Evolutionary conservation across 2,329 filamentous ascomycete genomes (phyloP), one percentile per base, ranked within the genome.

Genomic region (Epichloe sp.): DNA sequence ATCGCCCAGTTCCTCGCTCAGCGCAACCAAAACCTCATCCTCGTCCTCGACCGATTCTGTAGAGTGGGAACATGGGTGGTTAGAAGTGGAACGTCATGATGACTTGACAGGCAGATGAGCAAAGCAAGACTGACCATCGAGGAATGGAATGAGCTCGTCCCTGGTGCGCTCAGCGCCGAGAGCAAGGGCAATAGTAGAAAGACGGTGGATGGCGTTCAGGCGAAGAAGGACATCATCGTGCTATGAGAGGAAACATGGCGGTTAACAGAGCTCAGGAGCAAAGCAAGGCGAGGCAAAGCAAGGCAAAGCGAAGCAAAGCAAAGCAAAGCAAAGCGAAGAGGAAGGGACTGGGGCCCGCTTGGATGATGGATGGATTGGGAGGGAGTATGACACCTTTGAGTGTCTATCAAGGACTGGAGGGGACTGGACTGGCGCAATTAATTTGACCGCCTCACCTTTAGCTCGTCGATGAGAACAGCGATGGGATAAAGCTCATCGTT

Each of bases 401-500:
- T n/a, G 38, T 42, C 40, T 44, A 44, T 37, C 41, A 46, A 37
- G 44, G 34, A 43, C 19, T 12, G 26, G 8, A 31, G 1, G 4
- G 45, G 36, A 47, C 15, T 14, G 34, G 50, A 4, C 38, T 46
- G 37, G 35, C 23, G 46, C 35, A 31, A 35, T 8, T 11, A 35
- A 35, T 55, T 55, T 57, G 37, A 37, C 36, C 36, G 59, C 64
- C 71, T 63, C 80, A 95, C 90, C 88, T 96, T 98, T 66, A 98
- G 80, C 81, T 98, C 93, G 72, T 98, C 93, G 73, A 98, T 98
- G 72, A 98, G 84, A 61, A 98, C 93, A 67, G 94, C 93, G 77
- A 98, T 98, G 69, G 93, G 93, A 73, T 97, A 98, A 65, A 98
- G 89, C 83, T 97, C 94, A 75, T 98, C 93, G 71, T 85, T 94